Evolutionary conservation across 1,284 basidiomycete genomes (phyloP), one percentile per base, ranked within the genome.

Genomic region (Boletellus deceptivus): DNA sequence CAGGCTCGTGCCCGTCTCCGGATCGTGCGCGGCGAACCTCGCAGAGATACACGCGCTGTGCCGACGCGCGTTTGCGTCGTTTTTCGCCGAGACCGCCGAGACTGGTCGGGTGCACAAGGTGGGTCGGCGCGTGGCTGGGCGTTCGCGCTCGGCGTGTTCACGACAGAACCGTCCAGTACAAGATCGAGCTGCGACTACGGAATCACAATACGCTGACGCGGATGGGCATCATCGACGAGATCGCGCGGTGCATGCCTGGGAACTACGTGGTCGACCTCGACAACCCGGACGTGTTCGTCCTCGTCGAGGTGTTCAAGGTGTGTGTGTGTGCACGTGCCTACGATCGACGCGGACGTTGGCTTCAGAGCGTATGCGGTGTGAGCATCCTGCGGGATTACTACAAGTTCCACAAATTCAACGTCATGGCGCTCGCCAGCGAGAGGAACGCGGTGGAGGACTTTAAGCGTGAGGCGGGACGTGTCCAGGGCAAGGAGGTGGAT

Each of bases 221-320:
- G 10, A 72, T 76, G 44, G 70, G 63, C 6, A 68, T 91, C 22
- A 83, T 91, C 25, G 75, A 87, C 50, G 76, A 78, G 45, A 73
- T 91, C 25, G 89, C 84, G 0, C 74, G 77, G 54, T 86, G 83
- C 58, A 79, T 91, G 16, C 88, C 89, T 0, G 71, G 73, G 47
- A 76, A 73, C 9, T 84, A 86, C 56, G 77, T 69, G 6, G 89
- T 91, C 14, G 77, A 86, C 48, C 70, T 91, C 14, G 75, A 78
- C 27, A 68, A 83, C 55, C 83, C 89, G 0, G 78, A 86, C 40
- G 67, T 88, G 2, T 89, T 88, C 53, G 77, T 91, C 43, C 75
- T 91, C 7, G 80, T 90, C 4, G 88, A 91, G 60, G 75, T 91
- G 10, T 91, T 90, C 75, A 91, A 91, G 78, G 89, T 85, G 48